These are phyloP conservation scores for Fusarium staphyleae DNA, from an alignment of 2,329 filamentous ascomycete genomes.

Conservation along the genomic window DNA sequence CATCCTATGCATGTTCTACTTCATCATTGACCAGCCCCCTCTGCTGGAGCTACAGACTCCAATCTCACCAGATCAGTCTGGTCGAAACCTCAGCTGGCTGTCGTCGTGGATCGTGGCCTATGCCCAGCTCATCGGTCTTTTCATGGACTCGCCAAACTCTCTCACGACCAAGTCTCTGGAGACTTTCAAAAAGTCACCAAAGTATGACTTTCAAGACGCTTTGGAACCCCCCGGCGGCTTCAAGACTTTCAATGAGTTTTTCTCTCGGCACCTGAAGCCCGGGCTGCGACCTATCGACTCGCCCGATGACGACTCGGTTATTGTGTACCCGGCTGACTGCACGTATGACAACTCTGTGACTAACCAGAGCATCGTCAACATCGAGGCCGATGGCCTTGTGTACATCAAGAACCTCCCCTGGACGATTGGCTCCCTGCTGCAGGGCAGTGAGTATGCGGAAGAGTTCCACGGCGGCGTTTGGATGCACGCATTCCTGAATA, in stretches of 20 bases:
- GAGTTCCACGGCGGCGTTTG: slow-evolving; percentile 50
- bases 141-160: slow-evolving; percentile 45
- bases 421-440: slow-evolving; percentile 47
- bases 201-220: slow-evolving; percentile 45
- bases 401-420: slow-evolving; percentile 49
- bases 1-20: slow-evolving; percentile 51
- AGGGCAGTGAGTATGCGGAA: slow-evolving; percentile 42
- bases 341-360: slow-evolving; percentile 42
- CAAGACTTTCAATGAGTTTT: slow-evolving; percentile 52
- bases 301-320: slow-evolving; percentile 39
- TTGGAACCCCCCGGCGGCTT: slow-evolving; percentile 44
- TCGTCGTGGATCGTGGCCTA: slow-evolving; percentile 51
- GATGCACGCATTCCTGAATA: slow-evolving; percentile 51
- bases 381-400: slow-evolving; percentile 39
- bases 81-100: slow-evolving; percentile 43
- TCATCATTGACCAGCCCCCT: slow-evolving; percentile 47
- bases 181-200: slow-evolving; percentile 43
- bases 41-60: slow-evolving; percentile 33
- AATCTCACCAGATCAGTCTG: slow-evolving; percentile 42
- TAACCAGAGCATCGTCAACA: slow-evolving; percentile 36
- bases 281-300: slow-evolving; percentile 44
- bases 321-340: slow-evolving; percentile 49
- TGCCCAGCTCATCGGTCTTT: slow-evolving; percentile 46
- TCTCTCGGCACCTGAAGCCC: slow-evolving; percentile 47
- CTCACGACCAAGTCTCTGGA: slow-evolving; percentile 42